Conservation (phyloP, 2,329 filamentous ascomycete genomes). For the Pyricularia grisea region DNA sequence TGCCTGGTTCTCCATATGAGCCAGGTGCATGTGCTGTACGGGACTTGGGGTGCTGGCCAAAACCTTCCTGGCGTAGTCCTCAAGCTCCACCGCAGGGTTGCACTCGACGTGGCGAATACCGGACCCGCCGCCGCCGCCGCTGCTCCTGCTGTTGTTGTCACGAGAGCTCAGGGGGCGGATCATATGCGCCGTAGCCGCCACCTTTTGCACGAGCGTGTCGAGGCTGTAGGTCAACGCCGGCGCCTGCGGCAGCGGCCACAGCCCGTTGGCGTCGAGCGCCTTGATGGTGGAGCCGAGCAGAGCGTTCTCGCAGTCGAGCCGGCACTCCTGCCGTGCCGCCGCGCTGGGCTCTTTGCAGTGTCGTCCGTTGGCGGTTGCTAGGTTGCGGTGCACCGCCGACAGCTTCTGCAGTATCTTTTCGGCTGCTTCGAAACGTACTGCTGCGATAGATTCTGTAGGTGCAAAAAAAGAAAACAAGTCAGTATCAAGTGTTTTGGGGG, state of each 20-base stretch:
- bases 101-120: not conserved
- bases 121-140: not conserved
- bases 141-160: not conserved
- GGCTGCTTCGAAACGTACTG: not conserved
- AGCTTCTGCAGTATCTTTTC: conserved; percentile 4
- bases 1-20: conserved; percentile 5
- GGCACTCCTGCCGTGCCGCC: not conserved
- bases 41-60: not conserved
- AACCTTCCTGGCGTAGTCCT: not conserved
- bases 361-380: conserved; percentile 2
- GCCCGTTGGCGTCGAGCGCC: conserved; percentile 4
- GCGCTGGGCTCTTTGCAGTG: conserved; percentile 2
- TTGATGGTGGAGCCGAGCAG: conserved; percentile 4
- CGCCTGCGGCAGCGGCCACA: conserved; percentile 1
- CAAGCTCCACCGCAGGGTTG: conserved; percentile 1
- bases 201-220: conserved; percentile 1
- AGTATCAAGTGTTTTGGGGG: not conserved
- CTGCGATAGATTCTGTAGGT: conserved; percentile 3
- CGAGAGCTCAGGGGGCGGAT: conserved; percentile 4
- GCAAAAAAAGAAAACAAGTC: no score
- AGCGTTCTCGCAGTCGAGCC: conserved; percentile 5
- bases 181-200: conserved; percentile 1
- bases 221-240: conserved; percentile 1
- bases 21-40: conserved; percentile 4
- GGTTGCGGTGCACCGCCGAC: not conserved